phyloP scores from a whole-genome alignment of 78 protist species.

The Goniomonas avonlea region DNA sequence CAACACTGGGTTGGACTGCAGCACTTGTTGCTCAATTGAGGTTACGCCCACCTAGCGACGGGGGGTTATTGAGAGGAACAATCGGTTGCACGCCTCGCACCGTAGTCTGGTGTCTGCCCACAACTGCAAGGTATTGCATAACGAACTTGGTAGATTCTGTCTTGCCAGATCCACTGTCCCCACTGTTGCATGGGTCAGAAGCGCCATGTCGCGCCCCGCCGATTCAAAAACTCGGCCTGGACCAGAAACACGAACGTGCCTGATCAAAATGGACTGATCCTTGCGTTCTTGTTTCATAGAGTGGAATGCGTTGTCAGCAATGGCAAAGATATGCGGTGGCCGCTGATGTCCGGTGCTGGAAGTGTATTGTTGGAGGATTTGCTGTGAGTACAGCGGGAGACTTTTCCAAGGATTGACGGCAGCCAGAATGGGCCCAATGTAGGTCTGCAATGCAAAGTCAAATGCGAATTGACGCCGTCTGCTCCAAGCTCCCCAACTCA shows the following conservation, averaged over 20 bases:
- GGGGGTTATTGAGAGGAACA: no score
- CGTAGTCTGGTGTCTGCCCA: neutral
- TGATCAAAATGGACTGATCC: slow-evolving; percentile 7
- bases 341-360: neutral
- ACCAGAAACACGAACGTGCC: no score
- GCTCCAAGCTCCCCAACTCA: no score
- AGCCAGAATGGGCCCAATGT: slow-evolving; percentile 20
- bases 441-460: no score
- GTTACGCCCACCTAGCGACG: no score
- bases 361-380: neutral
- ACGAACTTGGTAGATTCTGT: slow-evolving; percentile 40
- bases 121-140: slow-evolving; percentile 33
- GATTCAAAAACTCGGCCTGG: neutral
- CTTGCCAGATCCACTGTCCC: slow-evolving; percentile 42
- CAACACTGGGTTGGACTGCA: slow-evolving; percentile 23
- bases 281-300: neutral
- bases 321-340: slow-evolving; percentile 36
- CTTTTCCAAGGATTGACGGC: slow-evolving; percentile 27
- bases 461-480: no score
- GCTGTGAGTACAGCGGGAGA: neutral
- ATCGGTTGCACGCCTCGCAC: no score
- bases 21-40: slow-evolving; percentile 34
- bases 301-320: slow-evolving; percentile 22
- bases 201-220: no score
- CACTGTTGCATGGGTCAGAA: neutral